Conservation (phyloP, 2,329 filamentous ascomycete genomes). For the Fusarium torreyae region DNA sequence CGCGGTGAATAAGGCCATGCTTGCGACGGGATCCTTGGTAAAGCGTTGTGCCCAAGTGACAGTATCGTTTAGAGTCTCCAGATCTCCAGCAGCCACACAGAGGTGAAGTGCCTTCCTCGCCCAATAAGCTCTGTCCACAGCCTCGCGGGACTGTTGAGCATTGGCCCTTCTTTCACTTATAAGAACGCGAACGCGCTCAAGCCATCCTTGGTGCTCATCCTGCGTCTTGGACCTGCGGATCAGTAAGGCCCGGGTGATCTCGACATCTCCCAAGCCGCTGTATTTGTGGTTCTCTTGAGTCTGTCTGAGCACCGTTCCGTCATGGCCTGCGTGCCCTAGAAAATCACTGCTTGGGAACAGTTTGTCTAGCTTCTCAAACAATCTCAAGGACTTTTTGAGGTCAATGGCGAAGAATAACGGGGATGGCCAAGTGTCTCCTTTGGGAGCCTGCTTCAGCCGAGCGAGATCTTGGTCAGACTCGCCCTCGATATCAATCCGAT, state of each 20-base stretch:
- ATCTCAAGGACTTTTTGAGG: slow-evolving; percentile 14
- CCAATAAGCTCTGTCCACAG: slow-evolving; percentile 47
- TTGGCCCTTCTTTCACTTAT: slow-evolving; percentile 44
- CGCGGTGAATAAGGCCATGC: slow-evolving; percentile 33
- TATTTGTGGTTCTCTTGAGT: slow-evolving; percentile 12
- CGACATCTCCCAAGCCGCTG: slow-evolving; percentile 26
- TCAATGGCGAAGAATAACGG: slow-evolving; percentile 34
- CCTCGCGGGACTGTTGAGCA: slow-evolving; percentile 44
- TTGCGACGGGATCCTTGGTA: slow-evolving; percentile 46
- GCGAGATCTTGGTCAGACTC: slow-evolving; percentile 10
- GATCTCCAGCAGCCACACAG: slow-evolving; percentile 46
- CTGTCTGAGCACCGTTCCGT: slow-evolving; percentile 26
- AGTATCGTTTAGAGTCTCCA: slow-evolving; percentile 43
- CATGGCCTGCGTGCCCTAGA: background rate
- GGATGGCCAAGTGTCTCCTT: slow-evolving; percentile 28
- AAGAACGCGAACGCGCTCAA: slow-evolving; percentile 22
- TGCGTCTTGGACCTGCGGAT: slow-evolving; percentile 23
- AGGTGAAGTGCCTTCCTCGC: slow-evolving; percentile 48
- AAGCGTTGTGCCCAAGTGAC: slow-evolving; percentile 51
- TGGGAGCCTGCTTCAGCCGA: slow-evolving; percentile 8
- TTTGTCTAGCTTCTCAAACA: slow-evolving; percentile 39
- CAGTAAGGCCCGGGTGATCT: slow-evolving; percentile 30
- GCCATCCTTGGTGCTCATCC: slow-evolving; percentile 31
- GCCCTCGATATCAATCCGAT: slow-evolving; percentile 46
- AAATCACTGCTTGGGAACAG: slow-evolving; percentile 36